phyloP scores from a whole-genome alignment of 176 grass and related monocot species.

The Pontederia paniculata region DNA sequence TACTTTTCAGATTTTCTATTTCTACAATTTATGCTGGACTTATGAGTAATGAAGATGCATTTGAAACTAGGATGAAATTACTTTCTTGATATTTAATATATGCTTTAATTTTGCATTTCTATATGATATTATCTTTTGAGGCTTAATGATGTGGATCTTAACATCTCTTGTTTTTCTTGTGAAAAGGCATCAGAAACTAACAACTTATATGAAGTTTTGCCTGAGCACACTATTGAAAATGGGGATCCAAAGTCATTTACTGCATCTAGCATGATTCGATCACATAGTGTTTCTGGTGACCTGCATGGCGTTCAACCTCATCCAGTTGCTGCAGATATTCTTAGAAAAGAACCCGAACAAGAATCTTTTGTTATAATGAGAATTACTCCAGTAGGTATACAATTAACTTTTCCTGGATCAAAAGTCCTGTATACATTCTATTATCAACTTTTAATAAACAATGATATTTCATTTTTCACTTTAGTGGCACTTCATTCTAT shows the following conservation, averaged over 20 bases:
- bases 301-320: constrained; percentile 63
- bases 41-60: too few relatives aligned
- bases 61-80: not conserved
- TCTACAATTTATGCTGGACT: too few relatives aligned
- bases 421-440: not conserved
- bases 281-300: constrained; percentile 72
- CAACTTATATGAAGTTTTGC: constrained; percentile 30
- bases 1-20: too few relatives aligned
- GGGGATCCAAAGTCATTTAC: constrained; percentile 41
- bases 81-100: constrained; percentile 2
- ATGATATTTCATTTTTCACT: too few relatives aligned
- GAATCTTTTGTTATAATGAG: constrained; percentile 70
- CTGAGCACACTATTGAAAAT: constrained; percentile 35
- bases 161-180: not conserved
- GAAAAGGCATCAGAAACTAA: constrained; percentile 45
- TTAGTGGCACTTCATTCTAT: too few relatives aligned
- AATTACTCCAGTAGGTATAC: constrained; percentile 69
- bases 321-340: constrained; percentile 88
- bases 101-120: not conserved
- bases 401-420: not conserved
- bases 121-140: not conserved
- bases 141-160: not conserved
- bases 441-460: not conserved
- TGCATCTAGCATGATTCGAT: constrained; percentile 75
- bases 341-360: constrained; percentile 84